Conservation (phyloP, 352 stramenopile genomes). For the Globisporangium irregulare region DNA sequence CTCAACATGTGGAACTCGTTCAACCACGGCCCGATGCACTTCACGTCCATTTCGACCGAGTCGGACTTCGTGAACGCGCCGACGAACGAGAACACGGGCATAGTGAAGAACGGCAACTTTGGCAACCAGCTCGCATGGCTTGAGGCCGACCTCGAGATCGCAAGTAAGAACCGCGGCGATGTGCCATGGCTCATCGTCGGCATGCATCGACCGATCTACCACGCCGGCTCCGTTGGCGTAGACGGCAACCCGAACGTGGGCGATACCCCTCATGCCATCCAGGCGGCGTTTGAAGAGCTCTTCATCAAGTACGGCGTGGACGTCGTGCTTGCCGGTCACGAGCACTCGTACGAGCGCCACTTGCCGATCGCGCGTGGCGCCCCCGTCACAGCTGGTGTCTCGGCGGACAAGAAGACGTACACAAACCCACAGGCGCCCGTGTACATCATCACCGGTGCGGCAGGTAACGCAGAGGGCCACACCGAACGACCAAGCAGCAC, state of each 20-base stretch:
- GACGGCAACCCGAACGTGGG: conserved; percentile 21
- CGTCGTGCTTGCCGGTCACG: conserved; percentile 77
- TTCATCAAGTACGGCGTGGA: conserved; percentile 87
- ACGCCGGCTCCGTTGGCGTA: conserved; percentile 17
- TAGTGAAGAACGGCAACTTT: conserved; percentile 36
- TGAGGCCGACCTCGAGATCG: conserved; percentile 44
- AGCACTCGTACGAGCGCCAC: conserved; percentile 84
- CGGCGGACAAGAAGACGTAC: conserved; percentile 53
- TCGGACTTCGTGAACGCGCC: conserved; percentile 50
- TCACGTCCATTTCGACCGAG: conserved; percentile 80
- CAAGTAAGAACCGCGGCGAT: conserved; percentile 38
- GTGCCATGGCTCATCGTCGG: conserved; percentile 51
- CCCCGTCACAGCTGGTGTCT: conserved; percentile 44
- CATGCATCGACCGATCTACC: conserved; percentile 53
- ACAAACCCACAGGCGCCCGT: conserved; percentile 55
- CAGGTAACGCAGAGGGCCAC: conserved; percentile 61
- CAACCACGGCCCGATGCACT: conserved; percentile 77
- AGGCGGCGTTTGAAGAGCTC: conserved; percentile 74
- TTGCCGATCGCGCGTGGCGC: conserved; percentile 47
- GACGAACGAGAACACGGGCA: conserved; percentile 29
- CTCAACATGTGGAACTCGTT: conserved; percentile 91
- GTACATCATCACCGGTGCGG: conserved; percentile 60
- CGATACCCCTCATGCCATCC: conserved; percentile 21
- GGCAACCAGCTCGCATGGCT: conserved; percentile 53
- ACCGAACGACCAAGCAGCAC: conserved; percentile 15